Evolutionary conservation across 257 asterid species (phyloP).

Genomic region (Anisodus tanguticus): DNA sequence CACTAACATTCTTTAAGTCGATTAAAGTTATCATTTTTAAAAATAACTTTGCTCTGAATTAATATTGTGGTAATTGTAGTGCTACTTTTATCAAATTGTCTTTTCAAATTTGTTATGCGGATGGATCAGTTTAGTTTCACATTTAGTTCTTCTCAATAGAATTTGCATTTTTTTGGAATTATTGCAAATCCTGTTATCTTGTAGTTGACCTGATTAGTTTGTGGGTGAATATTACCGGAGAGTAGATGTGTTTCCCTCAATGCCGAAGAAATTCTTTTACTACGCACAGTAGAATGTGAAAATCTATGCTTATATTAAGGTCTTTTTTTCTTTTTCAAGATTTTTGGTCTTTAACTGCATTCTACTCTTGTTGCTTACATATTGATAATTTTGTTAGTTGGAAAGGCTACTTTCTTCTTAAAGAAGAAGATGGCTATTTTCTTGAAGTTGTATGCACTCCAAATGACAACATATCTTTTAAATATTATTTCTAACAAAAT

Average conservation of each 20-base stretch:
- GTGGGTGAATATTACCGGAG: background rate
- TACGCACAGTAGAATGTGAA: background rate
- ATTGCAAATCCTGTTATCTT: background rate
- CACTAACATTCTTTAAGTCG: too few species aligned
- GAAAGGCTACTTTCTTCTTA: background rate
- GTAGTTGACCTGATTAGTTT: conserved; percentile 6
- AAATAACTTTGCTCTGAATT: background rate
- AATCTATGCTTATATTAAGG: background rate
- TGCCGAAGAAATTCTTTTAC: background rate
- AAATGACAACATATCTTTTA: too few species aligned
- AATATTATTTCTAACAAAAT: too few species aligned
- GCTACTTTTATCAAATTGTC: background rate
- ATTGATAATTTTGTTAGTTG: background rate
- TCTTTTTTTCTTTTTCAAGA: background rate
- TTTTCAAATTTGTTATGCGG: background rate
- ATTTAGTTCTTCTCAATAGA: background rate
- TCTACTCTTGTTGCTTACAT: background rate
- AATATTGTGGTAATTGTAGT: background rate
- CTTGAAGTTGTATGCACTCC: background rate
- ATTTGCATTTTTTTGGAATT: background rate
- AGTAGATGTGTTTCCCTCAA: background rate
- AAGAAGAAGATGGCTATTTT: background rate
- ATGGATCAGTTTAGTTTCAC: background rate
- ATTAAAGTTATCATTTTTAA: conserved; percentile 9
- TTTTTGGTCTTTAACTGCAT: background rate